Percentiles rank a stretch among this genome's conserved stretches.
phyloP scores from a whole-genome alignment of 1,284 basidiomycete genomes.

The Porphyrellus sp. region DNA sequence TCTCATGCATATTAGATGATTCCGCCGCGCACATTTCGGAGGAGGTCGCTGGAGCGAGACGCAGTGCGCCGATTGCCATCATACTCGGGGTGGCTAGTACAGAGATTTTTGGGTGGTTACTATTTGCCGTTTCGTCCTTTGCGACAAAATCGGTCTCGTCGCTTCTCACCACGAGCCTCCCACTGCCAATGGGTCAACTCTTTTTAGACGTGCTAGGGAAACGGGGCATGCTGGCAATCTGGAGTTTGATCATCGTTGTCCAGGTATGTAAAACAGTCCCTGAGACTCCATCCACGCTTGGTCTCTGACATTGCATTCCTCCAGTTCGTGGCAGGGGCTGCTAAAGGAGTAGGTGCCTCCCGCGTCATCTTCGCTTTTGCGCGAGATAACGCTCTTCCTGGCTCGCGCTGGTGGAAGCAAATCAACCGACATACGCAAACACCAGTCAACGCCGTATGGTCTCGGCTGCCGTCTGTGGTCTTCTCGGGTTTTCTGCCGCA shows the following conservation, averaged over 20 bases:
- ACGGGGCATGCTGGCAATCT: conserved; percentile 65
- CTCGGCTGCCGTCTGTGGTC: conserved; percentile 53
- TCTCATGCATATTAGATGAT: conserved; percentile 48
- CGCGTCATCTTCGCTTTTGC: conserved; percentile 74
- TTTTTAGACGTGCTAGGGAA: conserved; percentile 65
- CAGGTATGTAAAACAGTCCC: conserved; percentile 42
- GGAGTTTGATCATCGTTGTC: conserved; percentile 68
- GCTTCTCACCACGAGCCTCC: conserved; percentile 50
- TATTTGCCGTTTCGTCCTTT: conserved; percentile 63
- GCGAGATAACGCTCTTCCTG: conserved; percentile 68
- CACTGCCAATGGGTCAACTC: conserved; percentile 70
- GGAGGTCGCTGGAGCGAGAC: conserved; percentile 64
- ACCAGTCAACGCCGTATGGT: conserved; percentile 66
- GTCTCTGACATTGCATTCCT: background rate
- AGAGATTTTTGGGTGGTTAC: conserved; percentile 59
- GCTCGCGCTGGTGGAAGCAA: conserved; percentile 63
- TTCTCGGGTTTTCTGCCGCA: conserved; percentile 62
- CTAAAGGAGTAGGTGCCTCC: conserved; percentile 73
- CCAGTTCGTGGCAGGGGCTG: conserved; percentile 69
- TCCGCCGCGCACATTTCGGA: conserved; percentile 78
- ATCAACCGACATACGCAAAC: conserved; percentile 59
- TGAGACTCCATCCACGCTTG: background rate
- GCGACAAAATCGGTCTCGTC: conserved; percentile 54
- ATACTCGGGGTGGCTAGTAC: conserved; percentile 61
- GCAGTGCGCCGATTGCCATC: conserved; percentile 75